Evolutionary conservation across 257 asterid species (phyloP).

Genomic region (Jacaranda mimosifolia): DNA sequence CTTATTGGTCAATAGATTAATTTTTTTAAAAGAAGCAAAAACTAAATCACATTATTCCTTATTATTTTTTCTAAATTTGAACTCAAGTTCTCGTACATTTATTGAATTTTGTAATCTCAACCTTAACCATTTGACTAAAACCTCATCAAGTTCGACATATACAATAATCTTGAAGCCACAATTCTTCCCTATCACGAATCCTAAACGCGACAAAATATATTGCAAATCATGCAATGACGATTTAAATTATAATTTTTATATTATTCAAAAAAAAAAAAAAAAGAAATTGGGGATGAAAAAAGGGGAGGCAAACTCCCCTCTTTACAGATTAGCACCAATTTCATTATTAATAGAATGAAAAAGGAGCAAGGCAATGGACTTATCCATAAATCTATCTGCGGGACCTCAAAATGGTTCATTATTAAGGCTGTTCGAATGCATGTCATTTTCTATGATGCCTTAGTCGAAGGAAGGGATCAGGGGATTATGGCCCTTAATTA

Average conservation of each 20-base stretch:
- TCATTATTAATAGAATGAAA: slow-evolving; percentile 5
- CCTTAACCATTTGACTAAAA: no score
- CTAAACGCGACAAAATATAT: no score
- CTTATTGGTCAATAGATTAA: no score
- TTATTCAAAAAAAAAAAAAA: neutral
- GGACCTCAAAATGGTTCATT: slow-evolving; percentile 37
- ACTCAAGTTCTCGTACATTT: no score
- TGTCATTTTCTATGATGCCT: slow-evolving; percentile 41
- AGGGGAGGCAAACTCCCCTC: neutral
- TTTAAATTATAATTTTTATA: neutral
- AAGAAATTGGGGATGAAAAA: neutral
- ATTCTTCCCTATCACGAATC: no score
- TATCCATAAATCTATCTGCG: slow-evolving; percentile 41
- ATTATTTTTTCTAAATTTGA: no score
- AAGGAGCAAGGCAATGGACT: neutral
- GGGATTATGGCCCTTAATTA: slow-evolving; percentile 39
- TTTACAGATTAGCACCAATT: neutral
- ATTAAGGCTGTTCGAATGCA: slow-evolving; percentile 36
- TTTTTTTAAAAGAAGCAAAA: no score
- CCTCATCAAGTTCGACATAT: no score
- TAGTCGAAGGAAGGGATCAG: neutral
- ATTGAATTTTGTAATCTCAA: no score
- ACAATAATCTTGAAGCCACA: no score
- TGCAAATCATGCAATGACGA: no score
- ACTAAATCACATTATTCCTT: no score